phyloP scores from a whole-genome alignment of 805 yeast genomes.

The Metschnikowia drakensbergensis region DNA sequence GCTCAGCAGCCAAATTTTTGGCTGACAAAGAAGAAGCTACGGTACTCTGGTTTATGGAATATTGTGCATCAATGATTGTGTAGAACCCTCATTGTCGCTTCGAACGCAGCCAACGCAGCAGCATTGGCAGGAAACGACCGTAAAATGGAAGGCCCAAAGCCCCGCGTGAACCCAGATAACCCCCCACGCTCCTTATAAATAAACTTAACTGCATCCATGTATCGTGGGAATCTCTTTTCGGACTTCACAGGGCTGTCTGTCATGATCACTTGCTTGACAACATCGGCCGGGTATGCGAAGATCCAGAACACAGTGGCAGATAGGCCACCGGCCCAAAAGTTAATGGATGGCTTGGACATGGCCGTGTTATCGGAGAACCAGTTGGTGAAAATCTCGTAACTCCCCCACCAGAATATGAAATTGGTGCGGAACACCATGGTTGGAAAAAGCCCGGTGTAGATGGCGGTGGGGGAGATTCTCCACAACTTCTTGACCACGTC shows the following conservation, averaged over 20 bases:
- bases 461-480: constrained; percentile 52
- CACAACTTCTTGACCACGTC: constrained; percentile 64
- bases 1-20: too few relatives aligned
- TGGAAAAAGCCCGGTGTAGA: constrained; percentile 74
- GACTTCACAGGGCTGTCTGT: constrained; percentile 62
- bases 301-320: constrained; percentile 87
- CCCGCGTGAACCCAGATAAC: constrained; percentile 67
- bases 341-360: constrained; percentile 64
- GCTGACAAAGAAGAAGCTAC: too few relatives aligned
- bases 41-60: too few relatives aligned
- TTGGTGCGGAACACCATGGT: constrained; percentile 86
- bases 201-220: constrained; percentile 66
- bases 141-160: constrained; percentile 73
- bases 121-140: constrained; percentile 94
- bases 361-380: constrained; percentile 63
- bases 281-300: constrained; percentile 85
- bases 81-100: constrained; percentile 64
- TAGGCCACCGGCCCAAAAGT: constrained; percentile 90
- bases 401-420: constrained; percentile 92
- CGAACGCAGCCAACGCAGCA: constrained; percentile 87
- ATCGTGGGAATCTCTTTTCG: constrained; percentile 66
- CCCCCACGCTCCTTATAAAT: constrained; percentile 60
- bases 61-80: constrained; percentile 12
- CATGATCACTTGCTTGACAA: constrained; percentile 80
- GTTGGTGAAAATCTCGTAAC: constrained; percentile 74